Conservation (phyloP, 345 rosid species). For the Aethionema arabicum region DNA sequence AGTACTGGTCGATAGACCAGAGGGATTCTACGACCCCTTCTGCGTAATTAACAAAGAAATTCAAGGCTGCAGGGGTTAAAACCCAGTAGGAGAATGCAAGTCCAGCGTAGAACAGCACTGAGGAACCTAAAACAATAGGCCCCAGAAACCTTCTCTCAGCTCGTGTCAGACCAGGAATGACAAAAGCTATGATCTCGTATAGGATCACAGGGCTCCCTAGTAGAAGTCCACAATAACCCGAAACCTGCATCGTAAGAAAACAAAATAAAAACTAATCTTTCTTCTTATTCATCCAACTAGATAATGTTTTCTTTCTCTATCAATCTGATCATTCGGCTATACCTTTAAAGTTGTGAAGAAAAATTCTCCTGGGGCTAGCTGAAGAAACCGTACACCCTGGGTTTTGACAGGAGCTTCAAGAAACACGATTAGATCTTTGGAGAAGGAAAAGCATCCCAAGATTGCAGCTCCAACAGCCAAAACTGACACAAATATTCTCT, state of each 20-base stretch:
- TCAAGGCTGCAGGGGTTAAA: constrained; percentile 93
- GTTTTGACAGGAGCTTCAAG: constrained; percentile 98
- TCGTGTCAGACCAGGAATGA: constrained; percentile 90
- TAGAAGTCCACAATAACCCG: constrained; percentile 94
- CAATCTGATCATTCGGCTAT: constrained; percentile 18
- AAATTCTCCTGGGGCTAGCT: constrained; percentile 96
- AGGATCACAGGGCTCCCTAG: constrained; percentile 90
- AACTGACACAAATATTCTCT: constrained; percentile 83
- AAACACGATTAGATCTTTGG: constrained; percentile 76
- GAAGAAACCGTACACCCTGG: constrained; percentile 91
- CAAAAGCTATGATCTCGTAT: constrained; percentile 93
- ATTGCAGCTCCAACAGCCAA: constrained; percentile 95
- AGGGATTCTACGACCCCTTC: constrained; percentile 96
- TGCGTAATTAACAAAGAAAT: constrained; percentile 89
- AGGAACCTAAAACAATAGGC: constrained; percentile 89
- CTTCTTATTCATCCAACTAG: constrained; percentile 10
- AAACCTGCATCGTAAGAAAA: constrained; percentile 57
- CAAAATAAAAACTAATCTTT: background rate
- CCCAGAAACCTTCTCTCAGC: constrained; percentile 92
- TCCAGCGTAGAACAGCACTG: constrained; percentile 88
- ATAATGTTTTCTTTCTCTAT: background rate
- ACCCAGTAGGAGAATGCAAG: constrained; percentile 77
- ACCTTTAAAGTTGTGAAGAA: constrained; percentile 98
- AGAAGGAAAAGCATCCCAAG: constrained; percentile 86
- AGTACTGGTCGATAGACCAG: constrained; percentile 99